These are phyloP conservation scores for Scorias spongiosa DNA, from an alignment of 2,329 filamentous ascomycete species.

Conservation along the genomic window DNA sequence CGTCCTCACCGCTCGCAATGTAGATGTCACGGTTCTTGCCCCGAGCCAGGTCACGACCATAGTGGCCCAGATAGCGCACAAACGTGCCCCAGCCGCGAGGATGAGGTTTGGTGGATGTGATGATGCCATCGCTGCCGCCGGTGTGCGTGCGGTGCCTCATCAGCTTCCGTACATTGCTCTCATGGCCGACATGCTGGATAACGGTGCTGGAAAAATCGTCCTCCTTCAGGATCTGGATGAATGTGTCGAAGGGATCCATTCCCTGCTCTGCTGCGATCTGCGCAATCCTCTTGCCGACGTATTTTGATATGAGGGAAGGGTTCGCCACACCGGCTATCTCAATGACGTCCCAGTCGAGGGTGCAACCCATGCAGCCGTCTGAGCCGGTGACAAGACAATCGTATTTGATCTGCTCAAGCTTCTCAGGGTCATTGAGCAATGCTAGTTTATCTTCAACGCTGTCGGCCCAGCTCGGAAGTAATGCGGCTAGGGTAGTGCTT, in stretches of 20 bases:
- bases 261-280: conserved; percentile 11
- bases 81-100: conserved; percentile 17
- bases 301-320: conserved; percentile 5
- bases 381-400: conserved; percentile 11
- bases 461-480: conserved; percentile 13
- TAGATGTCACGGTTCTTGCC: conserved; percentile 12
- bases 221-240: conserved; percentile 12
- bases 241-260: conserved; percentile 13
- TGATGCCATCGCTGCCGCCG: conserved; percentile 14
- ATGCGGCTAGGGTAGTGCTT: conserved; percentile 12
- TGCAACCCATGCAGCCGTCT: conserved; percentile 14
- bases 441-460: conserved; percentile 9
- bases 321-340: conserved; percentile 15
- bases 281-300: conserved; percentile 14
- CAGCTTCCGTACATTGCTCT: conserved; percentile 14
- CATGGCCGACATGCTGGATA: conserved; percentile 14
- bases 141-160: conserved; percentile 15
- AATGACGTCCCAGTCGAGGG: conserved; percentile 13
- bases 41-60: conserved; percentile 10
- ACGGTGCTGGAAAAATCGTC: conserved; percentile 16
- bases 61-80: conserved; percentile 15
- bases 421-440: conserved; percentile 9
- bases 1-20: conserved; percentile 4
- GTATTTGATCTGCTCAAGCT: conserved; percentile 10
- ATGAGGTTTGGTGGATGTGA: conserved; percentile 16